A percentile compares a stretch with the other conserved stretches of the same genome.
Conservation (phyloP, 371 early-diverging fungal genomes). For the Mortierella sp. region DNA sequence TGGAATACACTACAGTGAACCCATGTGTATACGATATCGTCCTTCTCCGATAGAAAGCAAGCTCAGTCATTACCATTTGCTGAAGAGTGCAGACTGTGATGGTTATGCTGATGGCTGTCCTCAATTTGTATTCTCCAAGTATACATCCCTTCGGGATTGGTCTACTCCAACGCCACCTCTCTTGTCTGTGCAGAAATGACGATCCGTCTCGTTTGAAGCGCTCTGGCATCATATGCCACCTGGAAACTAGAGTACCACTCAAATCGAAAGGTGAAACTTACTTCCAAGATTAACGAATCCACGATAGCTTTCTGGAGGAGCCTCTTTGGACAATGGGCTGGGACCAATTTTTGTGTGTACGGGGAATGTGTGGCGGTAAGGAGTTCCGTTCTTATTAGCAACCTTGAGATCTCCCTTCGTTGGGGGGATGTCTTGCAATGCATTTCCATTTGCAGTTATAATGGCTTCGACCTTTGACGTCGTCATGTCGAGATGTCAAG, state of each 20-base stretch:
- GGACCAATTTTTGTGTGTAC: conserved; percentile 72
- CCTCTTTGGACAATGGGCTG: conserved; percentile 80
- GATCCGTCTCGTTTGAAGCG: too few relatives aligned
- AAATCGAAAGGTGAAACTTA: conserved; percentile 54
- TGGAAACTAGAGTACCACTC: too few relatives aligned
- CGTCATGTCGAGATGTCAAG: conserved; percentile 13
- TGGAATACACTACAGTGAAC: not conserved
- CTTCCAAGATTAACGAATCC: conserved; percentile 77
- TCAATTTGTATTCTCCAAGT: too few relatives aligned
- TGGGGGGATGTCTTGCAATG: conserved; percentile 19
- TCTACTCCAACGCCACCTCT: too few relatives aligned
- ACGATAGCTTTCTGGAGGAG: conserved; percentile 82
- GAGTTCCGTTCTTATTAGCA: conserved; percentile 27
- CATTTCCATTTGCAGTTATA: not conserved
- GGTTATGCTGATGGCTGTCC: too few relatives aligned
- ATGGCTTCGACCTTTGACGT: conserved; percentile 8
- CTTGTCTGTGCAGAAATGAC: too few relatives aligned
- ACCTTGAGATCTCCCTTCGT: conserved; percentile 17
- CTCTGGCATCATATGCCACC: too few relatives aligned
- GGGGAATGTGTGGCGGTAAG: conserved; percentile 70
- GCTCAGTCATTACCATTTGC: too few relatives aligned
- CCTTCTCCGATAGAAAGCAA: too few relatives aligned
- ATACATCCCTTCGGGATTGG: too few relatives aligned
- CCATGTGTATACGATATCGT: not conserved
- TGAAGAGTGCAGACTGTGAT: too few relatives aligned